phyloP scores from a whole-genome alignment of 345 rosid species.

The Trapa bicornis region DNA sequence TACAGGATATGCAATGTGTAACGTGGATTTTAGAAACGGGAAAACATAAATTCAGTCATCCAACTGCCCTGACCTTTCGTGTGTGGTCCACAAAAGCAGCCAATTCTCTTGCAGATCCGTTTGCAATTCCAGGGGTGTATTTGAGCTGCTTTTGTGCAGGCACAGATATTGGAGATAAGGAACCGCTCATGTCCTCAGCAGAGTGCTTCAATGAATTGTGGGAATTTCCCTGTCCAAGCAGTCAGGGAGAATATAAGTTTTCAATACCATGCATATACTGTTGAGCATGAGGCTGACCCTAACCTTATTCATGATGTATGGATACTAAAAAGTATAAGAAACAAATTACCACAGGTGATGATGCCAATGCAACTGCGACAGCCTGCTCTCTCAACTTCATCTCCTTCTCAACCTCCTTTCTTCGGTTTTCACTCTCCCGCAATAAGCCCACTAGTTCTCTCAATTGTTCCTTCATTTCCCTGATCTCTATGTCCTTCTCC shows the following conservation, averaged over 20 bases:
- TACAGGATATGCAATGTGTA: background rate
- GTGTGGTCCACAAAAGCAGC: slow-evolving; percentile 57
- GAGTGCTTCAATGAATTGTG: slow-evolving; percentile 51
- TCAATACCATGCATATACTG: background rate
- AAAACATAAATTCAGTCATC: slow-evolving; percentile 1
- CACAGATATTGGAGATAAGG: slow-evolving; percentile 57
- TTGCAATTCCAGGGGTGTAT: slow-evolving; percentile 78
- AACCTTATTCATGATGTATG: background rate
- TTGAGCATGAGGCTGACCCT: too few relatives aligned
- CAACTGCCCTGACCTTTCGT: slow-evolving; percentile 41
- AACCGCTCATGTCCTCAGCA: slow-evolving; percentile 44
- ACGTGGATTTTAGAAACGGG: background rate
- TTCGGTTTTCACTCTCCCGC: slow-evolving; percentile 63
- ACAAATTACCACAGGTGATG: slow-evolving; percentile 42
- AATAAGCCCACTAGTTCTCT: slow-evolving; percentile 72
- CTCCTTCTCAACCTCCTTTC: slow-evolving; percentile 79
- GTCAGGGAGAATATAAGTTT: slow-evolving; percentile 4
- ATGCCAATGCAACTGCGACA: slow-evolving; percentile 47
- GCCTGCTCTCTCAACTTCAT: slow-evolving; percentile 72
- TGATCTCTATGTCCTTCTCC: slow-evolving; percentile 88
- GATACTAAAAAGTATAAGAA: background rate
- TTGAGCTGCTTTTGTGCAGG: slow-evolving; percentile 93
- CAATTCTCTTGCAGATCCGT: slow-evolving; percentile 43
- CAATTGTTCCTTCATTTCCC: slow-evolving; percentile 86
- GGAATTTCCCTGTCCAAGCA: slow-evolving; percentile 39